Conservation (phyloP, 257 asterid species). For the Gardenia jasminoides region DNA sequence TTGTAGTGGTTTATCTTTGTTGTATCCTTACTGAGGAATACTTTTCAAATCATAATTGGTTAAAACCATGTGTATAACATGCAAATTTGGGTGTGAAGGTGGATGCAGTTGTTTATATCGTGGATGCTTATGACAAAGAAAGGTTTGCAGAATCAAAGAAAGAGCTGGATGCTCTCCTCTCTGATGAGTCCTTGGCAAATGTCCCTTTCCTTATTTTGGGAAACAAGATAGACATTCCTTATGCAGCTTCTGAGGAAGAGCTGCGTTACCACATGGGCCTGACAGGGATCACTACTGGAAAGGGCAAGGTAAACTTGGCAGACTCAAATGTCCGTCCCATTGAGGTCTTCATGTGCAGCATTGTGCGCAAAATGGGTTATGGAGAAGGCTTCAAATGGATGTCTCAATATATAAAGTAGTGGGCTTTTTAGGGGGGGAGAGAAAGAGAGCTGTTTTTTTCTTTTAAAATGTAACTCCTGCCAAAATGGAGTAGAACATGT, state of each 20-base stretch:
- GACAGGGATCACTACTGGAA: slow-evolving; percentile 66
- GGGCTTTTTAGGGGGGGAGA: neutral
- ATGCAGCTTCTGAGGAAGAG: slow-evolving; percentile 85
- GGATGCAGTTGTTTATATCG: slow-evolving; percentile 79
- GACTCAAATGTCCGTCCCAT: slow-evolving; percentile 67
- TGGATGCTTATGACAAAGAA: slow-evolving; percentile 77
- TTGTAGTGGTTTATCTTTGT: neutral
- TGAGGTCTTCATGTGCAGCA: slow-evolving; percentile 90
- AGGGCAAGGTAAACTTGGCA: slow-evolving; percentile 69
- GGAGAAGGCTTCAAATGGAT: slow-evolving; percentile 92
- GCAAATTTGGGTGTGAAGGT: slow-evolving; percentile 43
- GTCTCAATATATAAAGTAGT: slow-evolving; percentile 68
- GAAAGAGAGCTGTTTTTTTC: slow-evolving; percentile 14
- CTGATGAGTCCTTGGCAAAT: slow-evolving; percentile 65
- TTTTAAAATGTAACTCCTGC: slow-evolving; percentile 15
- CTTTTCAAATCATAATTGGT: neutral
- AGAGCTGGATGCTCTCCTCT: slow-evolving; percentile 75
- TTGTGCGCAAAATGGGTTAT: slow-evolving; percentile 85
- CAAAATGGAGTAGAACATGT: slow-evolving; percentile 23
- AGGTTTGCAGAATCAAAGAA: slow-evolving; percentile 80
- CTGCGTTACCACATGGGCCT: slow-evolving; percentile 63
- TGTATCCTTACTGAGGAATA: neutral
- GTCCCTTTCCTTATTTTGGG: slow-evolving; percentile 84
- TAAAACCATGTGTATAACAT: neutral
- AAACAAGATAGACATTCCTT: slow-evolving; percentile 79